A percentile compares a stretch with the other conserved stretches of the same genome.
phyloP scores from a whole-genome alignment of 768 basidiomycete genomes.

The Amanita pallidorosea region DNA sequence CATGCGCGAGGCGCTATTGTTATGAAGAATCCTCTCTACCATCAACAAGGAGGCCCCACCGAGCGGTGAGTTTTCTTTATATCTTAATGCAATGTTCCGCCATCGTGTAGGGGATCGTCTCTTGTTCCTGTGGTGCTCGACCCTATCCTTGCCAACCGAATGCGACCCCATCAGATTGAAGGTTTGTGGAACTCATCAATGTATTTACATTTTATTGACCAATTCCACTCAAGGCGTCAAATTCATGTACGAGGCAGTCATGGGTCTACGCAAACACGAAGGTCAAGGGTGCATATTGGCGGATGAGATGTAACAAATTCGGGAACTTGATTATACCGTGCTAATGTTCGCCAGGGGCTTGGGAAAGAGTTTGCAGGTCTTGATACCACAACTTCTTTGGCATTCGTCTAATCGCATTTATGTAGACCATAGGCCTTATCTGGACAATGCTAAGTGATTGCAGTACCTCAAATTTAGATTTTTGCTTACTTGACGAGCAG shows the following conservation, averaged over 20 bases:
- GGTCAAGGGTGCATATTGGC: conserved; percentile 93
- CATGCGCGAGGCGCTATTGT: conserved; percentile 67
- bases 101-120: conserved; percentile 37
- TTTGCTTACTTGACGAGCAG: conserved; percentile 24
- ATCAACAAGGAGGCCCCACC: conserved; percentile 57
- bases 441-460: conserved; percentile 81
- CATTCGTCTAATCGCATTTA: background rate
- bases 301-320: conserved; percentile 72
- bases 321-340: conserved; percentile 4
- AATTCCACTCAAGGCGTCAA: conserved; percentile 42
- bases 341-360: conserved; percentile 53
- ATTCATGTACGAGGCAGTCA: conserved; percentile 93
- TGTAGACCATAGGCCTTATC: conserved; percentile 79
- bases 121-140: conserved; percentile 84
- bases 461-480: background rate
- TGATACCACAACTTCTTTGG: background rate
- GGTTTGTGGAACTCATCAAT: conserved; percentile 27
- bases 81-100: conserved; percentile 4
- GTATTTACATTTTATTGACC: background rate
- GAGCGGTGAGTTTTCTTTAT: conserved; percentile 39
- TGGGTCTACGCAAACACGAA: conserved; percentile 87
- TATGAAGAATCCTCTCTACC: conserved; percentile 68
- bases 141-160: conserved; percentile 62
- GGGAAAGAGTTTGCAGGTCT: conserved; percentile 86
- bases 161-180: conserved; percentile 87